Conservation (phyloP, 306 rosid genomes). For the Acmispon strigosus region DNA sequence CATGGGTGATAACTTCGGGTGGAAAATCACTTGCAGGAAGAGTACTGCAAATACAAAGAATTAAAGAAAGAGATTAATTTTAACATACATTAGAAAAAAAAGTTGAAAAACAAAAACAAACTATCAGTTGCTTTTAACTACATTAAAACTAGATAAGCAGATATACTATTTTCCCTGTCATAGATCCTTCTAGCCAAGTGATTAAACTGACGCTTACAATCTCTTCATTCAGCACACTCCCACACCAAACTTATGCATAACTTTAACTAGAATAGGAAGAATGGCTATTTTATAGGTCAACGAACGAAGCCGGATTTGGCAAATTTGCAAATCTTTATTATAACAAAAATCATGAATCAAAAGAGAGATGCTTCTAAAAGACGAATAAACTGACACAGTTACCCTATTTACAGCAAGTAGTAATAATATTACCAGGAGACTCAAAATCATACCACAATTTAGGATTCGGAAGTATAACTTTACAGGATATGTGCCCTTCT, state of each 20-base stretch:
- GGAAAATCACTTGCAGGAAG: constrained; percentile 51
- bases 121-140: not conserved
- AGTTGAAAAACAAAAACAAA: not conserved
- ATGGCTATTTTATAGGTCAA: not conserved
- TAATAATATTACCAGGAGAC: not conserved
- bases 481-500: constrained; percentile 60
- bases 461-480: constrained; percentile 85
- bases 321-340: not conserved
- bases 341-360: not conserved
- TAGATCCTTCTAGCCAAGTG: not conserved
- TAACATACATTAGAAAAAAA: not conserved
- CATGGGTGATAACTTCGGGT: constrained; percentile 66
- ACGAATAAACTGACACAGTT: not conserved
- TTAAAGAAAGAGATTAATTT: constrained; percentile 5
- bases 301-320: not conserved
- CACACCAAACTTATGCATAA: not conserved
- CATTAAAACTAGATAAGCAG: not conserved
- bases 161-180: not conserved
- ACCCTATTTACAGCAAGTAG: not conserved
- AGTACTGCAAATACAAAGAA: constrained; percentile 38
- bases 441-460: constrained; percentile 57
- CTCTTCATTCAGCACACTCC: constrained; percentile 1
- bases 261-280: not conserved
- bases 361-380: not conserved
- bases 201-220: not conserved